Percentiles rank a stretch among this genome's conserved stretches.
Conservation (phyloP, 2,329 filamentous ascomycete genomes). For the Onygenales sp. region DNA sequence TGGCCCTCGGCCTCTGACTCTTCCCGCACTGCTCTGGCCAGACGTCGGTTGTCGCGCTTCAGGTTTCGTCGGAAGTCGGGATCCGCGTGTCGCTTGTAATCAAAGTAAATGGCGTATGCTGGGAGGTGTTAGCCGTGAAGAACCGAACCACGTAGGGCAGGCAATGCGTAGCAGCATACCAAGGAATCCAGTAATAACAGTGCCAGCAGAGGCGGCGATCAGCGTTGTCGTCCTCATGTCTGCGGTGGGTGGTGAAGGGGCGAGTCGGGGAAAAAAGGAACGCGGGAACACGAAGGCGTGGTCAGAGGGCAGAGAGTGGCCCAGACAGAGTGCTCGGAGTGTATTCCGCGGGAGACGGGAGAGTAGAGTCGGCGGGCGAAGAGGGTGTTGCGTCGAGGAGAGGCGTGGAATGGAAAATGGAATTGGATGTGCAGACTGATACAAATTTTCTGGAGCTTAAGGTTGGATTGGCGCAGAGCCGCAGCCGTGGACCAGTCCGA, state of each 20-base stretch:
- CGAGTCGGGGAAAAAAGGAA: not conserved
- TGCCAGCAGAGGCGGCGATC: conserved; percentile 49
- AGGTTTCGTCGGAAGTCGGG: conserved; percentile 53
- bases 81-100: conserved; percentile 55
- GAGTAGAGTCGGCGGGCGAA: too few species aligned
- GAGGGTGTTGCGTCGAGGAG: too few species aligned
- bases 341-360: too few species aligned
- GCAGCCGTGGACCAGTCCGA: not conserved
- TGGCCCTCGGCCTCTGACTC: conserved; percentile 38
- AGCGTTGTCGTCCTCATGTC: conserved; percentile 48
- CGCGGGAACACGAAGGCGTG: not conserved
- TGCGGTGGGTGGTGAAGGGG: not conserved
- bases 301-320: too few species aligned
- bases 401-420: too few species aligned
- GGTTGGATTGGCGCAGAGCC: not conserved
- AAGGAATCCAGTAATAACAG: conserved; percentile 48
- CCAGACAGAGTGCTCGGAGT: too few species aligned
- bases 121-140: conserved; percentile 4
- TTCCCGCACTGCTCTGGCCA: conserved; percentile 39
- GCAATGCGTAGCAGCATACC: conserved; percentile 25
- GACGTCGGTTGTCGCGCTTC: conserved; percentile 39
- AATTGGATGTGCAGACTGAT: not conserved
- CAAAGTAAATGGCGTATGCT: conserved; percentile 60
- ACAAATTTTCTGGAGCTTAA: not conserved
- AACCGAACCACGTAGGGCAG: not conserved